Conservation (phyloP, 1,139 yeast genomes). For the Pichia terricola region DNA sequence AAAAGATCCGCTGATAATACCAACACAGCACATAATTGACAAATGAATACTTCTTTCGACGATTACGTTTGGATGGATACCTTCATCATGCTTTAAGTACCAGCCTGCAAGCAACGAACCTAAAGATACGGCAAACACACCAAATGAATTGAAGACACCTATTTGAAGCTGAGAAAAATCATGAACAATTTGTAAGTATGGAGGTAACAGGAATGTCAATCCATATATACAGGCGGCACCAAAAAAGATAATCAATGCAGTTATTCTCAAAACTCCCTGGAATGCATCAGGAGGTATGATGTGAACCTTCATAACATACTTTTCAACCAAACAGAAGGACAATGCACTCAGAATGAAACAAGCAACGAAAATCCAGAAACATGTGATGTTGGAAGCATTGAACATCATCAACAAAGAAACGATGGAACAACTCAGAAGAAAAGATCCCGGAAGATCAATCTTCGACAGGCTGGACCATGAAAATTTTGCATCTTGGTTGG, state of each 20-base stretch:
- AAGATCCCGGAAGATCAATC: conserved; percentile 32
- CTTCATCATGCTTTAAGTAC: conserved; percentile 37
- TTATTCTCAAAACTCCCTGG: conserved; percentile 24
- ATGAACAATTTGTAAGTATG: conserved; percentile 41
- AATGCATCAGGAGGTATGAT: conserved; percentile 45
- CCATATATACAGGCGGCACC: conserved; percentile 32
- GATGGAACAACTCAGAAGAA: conserved; percentile 26
- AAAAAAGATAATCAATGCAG: conserved; percentile 47
- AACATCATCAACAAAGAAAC: conserved; percentile 25
- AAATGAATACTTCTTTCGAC: conserved; percentile 44
- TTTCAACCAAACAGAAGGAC: conserved; percentile 36
- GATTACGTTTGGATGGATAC: conserved; percentile 44
- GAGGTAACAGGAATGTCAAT: conserved; percentile 28
- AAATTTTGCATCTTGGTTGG: conserved; percentile 28
- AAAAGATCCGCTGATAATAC: conserved; percentile 22
- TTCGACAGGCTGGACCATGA: conserved; percentile 26
- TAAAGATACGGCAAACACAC: conserved; percentile 38
- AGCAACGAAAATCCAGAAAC: conserved; percentile 9
- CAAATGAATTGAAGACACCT: conserved; percentile 37
- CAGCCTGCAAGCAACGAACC: conserved; percentile 58
- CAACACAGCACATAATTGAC: conserved; percentile 19
- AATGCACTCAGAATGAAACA: conserved; percentile 17
- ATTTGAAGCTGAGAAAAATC: conserved; percentile 43
- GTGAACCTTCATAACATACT: conserved; percentile 40
- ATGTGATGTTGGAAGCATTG: conserved; percentile 15